These are phyloP conservation scores for Chlamydomonas sphaeroides DNA, from an alignment of 139 green algal species.

Conservation along the genomic window DNA sequence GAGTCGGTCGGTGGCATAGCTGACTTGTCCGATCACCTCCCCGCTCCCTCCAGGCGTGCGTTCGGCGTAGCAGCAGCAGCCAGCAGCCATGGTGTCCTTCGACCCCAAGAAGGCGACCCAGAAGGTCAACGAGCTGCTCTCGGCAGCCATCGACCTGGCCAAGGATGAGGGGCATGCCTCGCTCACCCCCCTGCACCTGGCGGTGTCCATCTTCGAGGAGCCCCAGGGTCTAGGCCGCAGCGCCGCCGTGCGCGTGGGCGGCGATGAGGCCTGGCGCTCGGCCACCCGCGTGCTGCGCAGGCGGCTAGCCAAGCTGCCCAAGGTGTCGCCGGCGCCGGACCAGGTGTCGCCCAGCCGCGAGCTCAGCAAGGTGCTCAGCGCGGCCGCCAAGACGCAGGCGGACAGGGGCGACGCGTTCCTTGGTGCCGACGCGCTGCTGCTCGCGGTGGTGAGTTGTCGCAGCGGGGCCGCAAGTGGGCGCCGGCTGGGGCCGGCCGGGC, in stretches of 20 bases:
- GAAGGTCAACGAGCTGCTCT: conserved; percentile 62
- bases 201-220: conserved; percentile 74
- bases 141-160: conserved; percentile 55
- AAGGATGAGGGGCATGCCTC: conserved; percentile 67
- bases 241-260: conserved; percentile 30
- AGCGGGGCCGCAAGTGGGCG: conserved; percentile 41
- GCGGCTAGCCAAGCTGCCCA: conserved; percentile 69
- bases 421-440: conserved; percentile 80
- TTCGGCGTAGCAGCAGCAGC: too few relatives aligned
- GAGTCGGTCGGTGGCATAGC: too few relatives aligned
- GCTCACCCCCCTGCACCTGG: conserved; percentile 76
- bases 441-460: too few relatives aligned
- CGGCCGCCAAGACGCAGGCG: conserved; percentile 76
- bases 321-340: conserved; percentile 65
- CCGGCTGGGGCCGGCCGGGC: neutral
- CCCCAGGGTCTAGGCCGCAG: conserved; percentile 34
- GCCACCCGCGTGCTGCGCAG: conserved; percentile 67
- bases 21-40: too few relatives aligned
- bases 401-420: conserved; percentile 79
- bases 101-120: conserved; percentile 73
- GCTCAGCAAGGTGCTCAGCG: conserved; percentile 45
- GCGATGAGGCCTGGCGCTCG: conserved; percentile 59
- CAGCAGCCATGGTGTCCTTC: conserved; percentile 34
- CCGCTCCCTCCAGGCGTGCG: too few relatives aligned
- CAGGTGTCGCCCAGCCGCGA: conserved; percentile 14